A percentile compares a stretch with the other conserved stretches of the same genome.
phyloP scores from a whole-genome alignment of 2,329 filamentous ascomycete species.

The Botrytis hyacinthi region DNA sequence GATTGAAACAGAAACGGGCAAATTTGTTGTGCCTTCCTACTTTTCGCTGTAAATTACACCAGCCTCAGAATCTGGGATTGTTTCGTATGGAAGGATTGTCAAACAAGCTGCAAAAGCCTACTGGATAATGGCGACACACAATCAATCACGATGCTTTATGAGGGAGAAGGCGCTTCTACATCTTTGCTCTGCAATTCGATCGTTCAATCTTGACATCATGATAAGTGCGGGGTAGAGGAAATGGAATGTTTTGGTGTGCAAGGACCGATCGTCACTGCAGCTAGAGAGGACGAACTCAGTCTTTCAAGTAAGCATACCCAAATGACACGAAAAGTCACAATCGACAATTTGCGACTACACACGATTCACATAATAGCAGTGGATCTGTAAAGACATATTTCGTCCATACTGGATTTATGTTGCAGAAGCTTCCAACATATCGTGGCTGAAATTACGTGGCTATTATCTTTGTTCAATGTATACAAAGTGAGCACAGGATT shows the following conservation, averaged over 20 bases:
- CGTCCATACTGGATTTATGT: not conserved
- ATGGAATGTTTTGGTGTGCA: not conserved
- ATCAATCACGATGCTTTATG: not conserved
- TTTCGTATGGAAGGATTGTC: not conserved
- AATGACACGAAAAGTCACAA: not conserved
- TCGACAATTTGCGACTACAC: not conserved
- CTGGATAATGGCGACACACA: not conserved
- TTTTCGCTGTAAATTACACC: not conserved
- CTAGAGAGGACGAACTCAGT: not conserved
- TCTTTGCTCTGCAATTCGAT: not conserved
- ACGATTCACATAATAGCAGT: not conserved
- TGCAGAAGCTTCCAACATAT: not conserved
- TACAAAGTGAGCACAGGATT: too few relatives aligned
- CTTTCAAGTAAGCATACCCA: not conserved
- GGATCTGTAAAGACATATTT: not conserved
- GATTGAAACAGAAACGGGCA: not conserved
- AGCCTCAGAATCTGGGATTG: not conserved
- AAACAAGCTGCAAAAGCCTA: not conserved
- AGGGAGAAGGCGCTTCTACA: not conserved
- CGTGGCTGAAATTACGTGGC: not conserved
- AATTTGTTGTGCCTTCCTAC: not conserved
- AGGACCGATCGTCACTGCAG: not conserved
- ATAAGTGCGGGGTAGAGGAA: not conserved
- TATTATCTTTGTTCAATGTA: too few relatives aligned
- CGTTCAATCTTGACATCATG: not conserved